These are phyloP conservation scores for Aristolochia fimbriata DNA, from an alignment of 164 flowering plant genomes.

Conservation along the genomic window DNA sequence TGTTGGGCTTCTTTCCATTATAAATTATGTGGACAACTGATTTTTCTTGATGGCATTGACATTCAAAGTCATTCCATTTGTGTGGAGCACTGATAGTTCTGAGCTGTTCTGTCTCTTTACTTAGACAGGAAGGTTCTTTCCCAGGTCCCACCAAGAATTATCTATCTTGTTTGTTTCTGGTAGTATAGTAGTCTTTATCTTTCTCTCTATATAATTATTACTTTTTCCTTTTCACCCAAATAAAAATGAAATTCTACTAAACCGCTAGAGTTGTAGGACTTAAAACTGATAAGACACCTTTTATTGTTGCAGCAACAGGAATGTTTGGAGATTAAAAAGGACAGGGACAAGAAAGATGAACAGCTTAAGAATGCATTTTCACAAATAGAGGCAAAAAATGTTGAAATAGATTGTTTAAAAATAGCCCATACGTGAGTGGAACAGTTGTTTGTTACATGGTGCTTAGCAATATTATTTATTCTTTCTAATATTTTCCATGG, in stretches of 20 bases:
- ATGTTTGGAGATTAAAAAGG: conserved; percentile 43
- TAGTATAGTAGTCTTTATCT: background rate
- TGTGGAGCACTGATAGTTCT: no score
- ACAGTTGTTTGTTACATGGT: background rate
- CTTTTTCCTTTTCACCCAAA: background rate
- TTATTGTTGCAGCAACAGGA: conserved; percentile 44
- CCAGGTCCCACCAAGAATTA: background rate
- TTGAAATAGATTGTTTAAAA: conserved; percentile 11
- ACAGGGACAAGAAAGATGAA: conserved; percentile 36
- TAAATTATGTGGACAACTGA: no score
- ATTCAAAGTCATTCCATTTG: no score
- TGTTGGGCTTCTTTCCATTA: no score
- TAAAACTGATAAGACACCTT: no score
- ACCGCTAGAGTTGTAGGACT: no score
- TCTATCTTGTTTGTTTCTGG: background rate
- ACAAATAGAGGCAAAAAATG: conserved; percentile 21
- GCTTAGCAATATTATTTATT: background rate
- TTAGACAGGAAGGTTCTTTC: background rate
- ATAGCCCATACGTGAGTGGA: conserved; percentile 29
- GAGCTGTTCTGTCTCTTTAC: no score
- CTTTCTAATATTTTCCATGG: background rate
- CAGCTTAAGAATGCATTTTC: conserved; percentile 28
- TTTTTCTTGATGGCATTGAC: no score
- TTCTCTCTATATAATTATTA: background rate
- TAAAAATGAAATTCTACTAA: background rate